Base-by-base conservation (phyloP, 441 rosid species). In the Erysimum cheiri region DNA sequence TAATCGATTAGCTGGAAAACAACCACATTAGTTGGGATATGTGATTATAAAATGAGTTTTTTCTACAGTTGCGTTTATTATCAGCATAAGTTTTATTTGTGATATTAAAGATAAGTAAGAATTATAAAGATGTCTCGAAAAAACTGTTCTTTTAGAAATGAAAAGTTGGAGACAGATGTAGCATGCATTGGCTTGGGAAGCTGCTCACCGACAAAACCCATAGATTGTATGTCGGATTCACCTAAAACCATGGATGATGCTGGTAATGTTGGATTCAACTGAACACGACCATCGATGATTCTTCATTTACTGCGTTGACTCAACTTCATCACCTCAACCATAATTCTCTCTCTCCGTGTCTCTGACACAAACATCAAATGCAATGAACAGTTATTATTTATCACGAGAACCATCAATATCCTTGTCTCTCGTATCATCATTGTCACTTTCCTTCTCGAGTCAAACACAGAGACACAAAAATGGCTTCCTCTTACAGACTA, bases 401-500 rank as follows among this genome's bases (percentile, higher is more conserved):
- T 56, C 3, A 56, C 36, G 17, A 37, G 2, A 17, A 46, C 50
- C 50, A 8, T 46, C 48, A 8, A 43, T n/a, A 14, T 6, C 2
- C 44, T 41, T 7, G 1, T 17, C 44, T 56, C 8, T 24, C 44
- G 4, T 54, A 22, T 41, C 12, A n/a, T n/a, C 47, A 4, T 54
- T 54, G 56, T 17, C 22, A 63, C 64, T 44, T 63, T 46, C 40
- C 32, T 62, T 62, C 11, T 62, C 14, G 48, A 15, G 50, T 39
- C 37, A 37, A 46, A 36, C 41, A 65, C 15, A 35, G 5, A 56
- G 50, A 72, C 32, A 8, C 13, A 29, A 62, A 26, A 24, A 73
- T 73, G 71, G 77, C 44, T 1, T 56, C 66, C 37, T 71, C 72
- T 83, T 80, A 85, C 84, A 70, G 80, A 69, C 41, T 32, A 83